A percentile compares a stretch with the other conserved stretches of the same genome.
phyloP scores from a whole-genome alignment of 768 basidiomycete genomes.

The Agaricus subrufescens region DNA sequence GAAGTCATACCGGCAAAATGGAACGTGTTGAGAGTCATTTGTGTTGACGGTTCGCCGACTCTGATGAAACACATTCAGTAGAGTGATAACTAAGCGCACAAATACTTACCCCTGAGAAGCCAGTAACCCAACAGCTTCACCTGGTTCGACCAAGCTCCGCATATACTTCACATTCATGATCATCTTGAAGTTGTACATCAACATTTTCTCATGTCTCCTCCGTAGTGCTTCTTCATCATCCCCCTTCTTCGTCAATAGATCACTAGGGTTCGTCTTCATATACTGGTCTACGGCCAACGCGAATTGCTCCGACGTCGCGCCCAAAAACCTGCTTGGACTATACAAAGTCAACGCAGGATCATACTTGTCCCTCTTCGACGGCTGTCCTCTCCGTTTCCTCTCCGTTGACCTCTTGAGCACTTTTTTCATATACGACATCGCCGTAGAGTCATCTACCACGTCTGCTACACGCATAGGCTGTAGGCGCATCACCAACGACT shows the following conservation, averaged over 20 bases:
- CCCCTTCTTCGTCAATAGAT: conserved; percentile 34
- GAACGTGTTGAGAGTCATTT: conserved; percentile 99
- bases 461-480: conserved; percentile 55
- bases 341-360: conserved; percentile 72
- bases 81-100: conserved; percentile 7
- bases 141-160: conserved; percentile 90
- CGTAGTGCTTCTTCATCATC: conserved; percentile 27
- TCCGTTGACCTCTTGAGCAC: conserved; percentile 67
- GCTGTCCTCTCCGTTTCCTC: conserved; percentile 33
- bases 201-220: conserved; percentile 42
- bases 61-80: conserved; percentile 33
- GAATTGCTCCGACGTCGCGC: conserved; percentile 90
- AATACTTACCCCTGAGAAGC: conserved; percentile 88
- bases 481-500: conserved; percentile 71
- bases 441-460: conserved; percentile 61
- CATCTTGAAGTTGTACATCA: conserved; percentile 60
- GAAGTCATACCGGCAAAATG: conserved; percentile 81
- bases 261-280: conserved; percentile 65
- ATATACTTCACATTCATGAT: conserved; percentile 93
- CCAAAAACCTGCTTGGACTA: conserved; percentile 76
- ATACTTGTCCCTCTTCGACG: conserved; percentile 54
- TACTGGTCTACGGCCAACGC: conserved; percentile 78
- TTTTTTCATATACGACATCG: conserved; percentile 82
- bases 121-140: conserved; percentile 95
- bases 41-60: conserved; percentile 97